Percentiles rank a stretch among this genome's conserved stretches.
Evolutionary conservation across 2,329 filamentous ascomycete genomes (phyloP).

Genomic region (Colletotrichum tropicale): DNA sequence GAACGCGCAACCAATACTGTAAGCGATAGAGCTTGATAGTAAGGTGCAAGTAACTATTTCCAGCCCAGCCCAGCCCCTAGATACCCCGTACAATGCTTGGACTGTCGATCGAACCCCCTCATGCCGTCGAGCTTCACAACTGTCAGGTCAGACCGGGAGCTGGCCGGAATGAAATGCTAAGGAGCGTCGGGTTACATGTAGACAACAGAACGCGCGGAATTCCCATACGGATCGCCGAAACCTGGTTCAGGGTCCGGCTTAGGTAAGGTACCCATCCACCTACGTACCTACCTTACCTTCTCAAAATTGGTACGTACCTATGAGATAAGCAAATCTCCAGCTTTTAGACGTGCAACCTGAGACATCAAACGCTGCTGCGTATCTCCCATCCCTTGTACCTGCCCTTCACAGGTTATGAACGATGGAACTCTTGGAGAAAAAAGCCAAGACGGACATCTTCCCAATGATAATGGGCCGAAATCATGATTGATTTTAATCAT

Average conservation of each 20-base stretch:
- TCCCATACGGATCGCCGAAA: background rate
- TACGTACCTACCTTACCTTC: background rate
- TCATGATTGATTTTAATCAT: background rate
- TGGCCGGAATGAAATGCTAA: background rate
- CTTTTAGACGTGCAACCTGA: constrained; percentile 9
- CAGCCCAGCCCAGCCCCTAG: background rate
- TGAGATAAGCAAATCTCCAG: background rate
- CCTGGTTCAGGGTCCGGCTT: background rate
- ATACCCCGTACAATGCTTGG: background rate
- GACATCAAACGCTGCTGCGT: background rate
- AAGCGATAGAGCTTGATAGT: background rate
- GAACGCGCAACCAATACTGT: background rate
- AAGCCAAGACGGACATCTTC: background rate
- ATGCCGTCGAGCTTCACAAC: background rate
- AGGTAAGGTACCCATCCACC: background rate
- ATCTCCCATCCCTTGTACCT: background rate
- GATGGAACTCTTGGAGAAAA: background rate
- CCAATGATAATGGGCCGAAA: background rate
- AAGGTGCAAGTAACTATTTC: background rate
- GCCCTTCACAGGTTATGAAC: background rate
- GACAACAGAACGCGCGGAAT: background rate
- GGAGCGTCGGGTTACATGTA: constrained; percentile 1
- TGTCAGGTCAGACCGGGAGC: background rate
- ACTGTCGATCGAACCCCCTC: background rate
- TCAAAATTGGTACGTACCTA: background rate